Evolutionary conservation across 179 eudicot genomes (phyloP).

Genomic region (Beta lomatogona): DNA sequence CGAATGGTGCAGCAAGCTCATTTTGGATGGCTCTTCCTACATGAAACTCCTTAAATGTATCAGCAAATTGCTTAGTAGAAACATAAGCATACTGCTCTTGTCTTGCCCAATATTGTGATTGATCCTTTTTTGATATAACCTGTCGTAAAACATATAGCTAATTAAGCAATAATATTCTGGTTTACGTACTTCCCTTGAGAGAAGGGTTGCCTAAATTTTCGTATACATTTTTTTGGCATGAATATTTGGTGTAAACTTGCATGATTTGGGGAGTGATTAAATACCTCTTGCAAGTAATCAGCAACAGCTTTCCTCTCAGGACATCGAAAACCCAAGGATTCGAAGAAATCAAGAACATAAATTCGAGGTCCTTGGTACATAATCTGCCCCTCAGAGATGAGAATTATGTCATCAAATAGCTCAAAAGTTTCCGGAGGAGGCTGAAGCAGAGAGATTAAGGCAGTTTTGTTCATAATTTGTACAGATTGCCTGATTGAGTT

Average conservation of each 20-base stretch:
- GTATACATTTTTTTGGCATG: not conserved
- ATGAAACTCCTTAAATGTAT: conserved; percentile 33
- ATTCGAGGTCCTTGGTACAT: conserved; percentile 41
- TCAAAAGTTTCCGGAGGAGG: conserved; percentile 39
- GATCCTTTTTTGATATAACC: conserved; percentile 42
- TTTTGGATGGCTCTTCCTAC: conserved; percentile 27
- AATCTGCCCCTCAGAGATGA: conserved; percentile 33
- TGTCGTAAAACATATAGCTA: not conserved
- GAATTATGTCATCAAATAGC: conserved; percentile 39
- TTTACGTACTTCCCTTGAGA: too few relatives aligned
- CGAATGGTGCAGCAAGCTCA: conserved; percentile 34
- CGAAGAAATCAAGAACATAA: conserved; percentile 34
- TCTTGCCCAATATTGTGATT: conserved; percentile 35
- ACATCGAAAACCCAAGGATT: conserved; percentile 36
- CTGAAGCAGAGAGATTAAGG: conserved; percentile 38
- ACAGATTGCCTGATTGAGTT: conserved; percentile 41
- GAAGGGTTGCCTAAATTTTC: too few relatives aligned
- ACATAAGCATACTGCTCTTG: conserved; percentile 28
- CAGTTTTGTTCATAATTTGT: conserved; percentile 38
- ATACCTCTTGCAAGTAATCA: conserved; percentile 41
- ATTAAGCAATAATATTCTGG: not conserved
- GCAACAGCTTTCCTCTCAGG: conserved; percentile 42
- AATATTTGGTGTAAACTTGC: not conserved
- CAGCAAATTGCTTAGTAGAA: conserved; percentile 30
- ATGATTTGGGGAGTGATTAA: not conserved